Percentiles rank a stretch among this genome's conserved stretches.
Evolutionary conservation across 164 flowering plant genomes (phyloP).

Genomic region (Cinnamomum micranthum): DNA sequence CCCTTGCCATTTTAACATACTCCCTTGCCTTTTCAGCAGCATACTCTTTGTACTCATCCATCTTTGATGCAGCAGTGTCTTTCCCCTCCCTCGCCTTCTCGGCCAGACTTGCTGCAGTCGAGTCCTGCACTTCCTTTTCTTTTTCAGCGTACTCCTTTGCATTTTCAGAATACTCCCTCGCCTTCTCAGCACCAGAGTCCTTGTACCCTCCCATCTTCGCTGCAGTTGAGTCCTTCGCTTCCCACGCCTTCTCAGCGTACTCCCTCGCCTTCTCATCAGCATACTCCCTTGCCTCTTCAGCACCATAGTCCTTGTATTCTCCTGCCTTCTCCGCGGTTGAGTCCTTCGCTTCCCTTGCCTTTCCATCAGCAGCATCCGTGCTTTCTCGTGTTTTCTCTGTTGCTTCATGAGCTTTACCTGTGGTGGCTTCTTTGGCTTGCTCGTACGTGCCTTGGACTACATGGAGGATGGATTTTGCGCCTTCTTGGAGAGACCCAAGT

Average conservation of each 20-base stretch:
- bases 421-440: constrained; percentile 53
- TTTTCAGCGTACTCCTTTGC: background rate
- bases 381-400: constrained; percentile 14
- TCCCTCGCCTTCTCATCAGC: constrained; percentile 17
- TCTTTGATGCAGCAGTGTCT: constrained; percentile 20
- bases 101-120: constrained; percentile 15
- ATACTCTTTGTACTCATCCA: constrained; percentile 43
- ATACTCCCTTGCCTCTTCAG: constrained; percentile 20
- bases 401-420: constrained; percentile 26
- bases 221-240: constrained; percentile 23
- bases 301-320: constrained; percentile 15
- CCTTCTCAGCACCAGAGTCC: constrained; percentile 22
- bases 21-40: constrained; percentile 19
- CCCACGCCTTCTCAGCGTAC: background rate
- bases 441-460: constrained; percentile 45
- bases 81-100: constrained; percentile 23
- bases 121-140: constrained; percentile 11
- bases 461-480: constrained; percentile 25
- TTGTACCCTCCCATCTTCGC: constrained; percentile 17
- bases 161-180: constrained; percentile 20
- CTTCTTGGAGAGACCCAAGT: constrained; percentile 10
- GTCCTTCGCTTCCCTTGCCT: constrained; percentile 33
- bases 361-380: constrained; percentile 25
- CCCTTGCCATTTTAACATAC: constrained; percentile 3
- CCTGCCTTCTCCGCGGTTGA: constrained; percentile 12